A percentile compares a stretch with the other conserved stretches of the same genome.
phyloP scores from a whole-genome alignment of 306 rosid species.

The Cucurbita pepo region DNA sequence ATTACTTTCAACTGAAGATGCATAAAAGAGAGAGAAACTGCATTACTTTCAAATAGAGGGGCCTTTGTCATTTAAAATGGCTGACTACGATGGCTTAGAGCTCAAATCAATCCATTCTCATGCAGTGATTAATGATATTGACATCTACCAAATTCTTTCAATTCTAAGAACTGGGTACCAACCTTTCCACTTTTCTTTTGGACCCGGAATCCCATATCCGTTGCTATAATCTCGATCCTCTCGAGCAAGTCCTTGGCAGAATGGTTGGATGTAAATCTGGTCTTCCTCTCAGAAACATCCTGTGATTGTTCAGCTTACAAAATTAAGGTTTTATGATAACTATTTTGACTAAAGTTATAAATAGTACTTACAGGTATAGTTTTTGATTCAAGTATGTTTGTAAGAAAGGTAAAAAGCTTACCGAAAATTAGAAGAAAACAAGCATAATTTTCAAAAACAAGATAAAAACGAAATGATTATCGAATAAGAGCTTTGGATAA shows the following conservation, averaged over 20 bases:
- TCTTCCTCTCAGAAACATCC: conserved; percentile 87
- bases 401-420: too few species aligned
- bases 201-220: conserved; percentile 62
- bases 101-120: not conserved
- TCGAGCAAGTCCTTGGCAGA: conserved; percentile 49
- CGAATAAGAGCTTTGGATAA: too few species aligned
- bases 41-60: not conserved
- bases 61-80: not conserved
- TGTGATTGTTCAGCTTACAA: conserved; percentile 6
- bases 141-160: not conserved
- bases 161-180: conserved; percentile 5
- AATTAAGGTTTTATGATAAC: too few species aligned
- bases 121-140: not conserved
- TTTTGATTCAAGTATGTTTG: too few species aligned
- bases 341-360: too few species aligned
- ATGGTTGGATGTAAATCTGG: conserved; percentile 73
- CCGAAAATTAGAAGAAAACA: too few species aligned
- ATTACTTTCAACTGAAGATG: conserved; percentile 58
- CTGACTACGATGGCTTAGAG: not conserved
- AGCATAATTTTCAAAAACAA: too few species aligned
- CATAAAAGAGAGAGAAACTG: not conserved
- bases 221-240: conserved; percentile 50
- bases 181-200: conserved; percentile 81
- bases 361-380: too few species aligned
- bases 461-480: too few species aligned